Base-by-base conservation (phyloP, 768 basidiomycete species). In the Tylopilus rubrobrunneus region DNA sequence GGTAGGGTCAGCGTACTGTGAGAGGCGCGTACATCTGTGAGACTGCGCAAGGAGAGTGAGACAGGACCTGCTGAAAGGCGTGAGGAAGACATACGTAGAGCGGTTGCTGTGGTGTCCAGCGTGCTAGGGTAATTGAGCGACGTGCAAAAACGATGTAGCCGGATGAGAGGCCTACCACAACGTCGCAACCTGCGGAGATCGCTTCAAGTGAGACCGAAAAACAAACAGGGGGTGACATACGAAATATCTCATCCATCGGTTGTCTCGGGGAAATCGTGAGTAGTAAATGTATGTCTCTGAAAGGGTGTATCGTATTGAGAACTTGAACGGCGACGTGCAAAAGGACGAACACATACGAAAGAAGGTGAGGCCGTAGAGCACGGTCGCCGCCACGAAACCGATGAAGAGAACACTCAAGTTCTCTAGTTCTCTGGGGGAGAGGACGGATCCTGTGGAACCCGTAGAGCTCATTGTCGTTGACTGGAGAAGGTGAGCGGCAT, bases 361-460 rank as follows among this genome's bases (percentile, higher is more conserved):
- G 51, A 70, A 71, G 27, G 70, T 70, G 34, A 70, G 57, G 31
- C 69, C 70, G n/a, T 70, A 72, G 14, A 70, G 53, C 1, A 67
- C 53, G 2, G 60, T 63, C 6, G 69, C 52, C 7, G 53, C 51
- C 10, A 65, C 58, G 42, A 70, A 70, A 5, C 70, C 69, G 23
- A 63, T 5, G 45, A 69, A 70, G 36, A 70, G 48, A 19, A 58
- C 51, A 23, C 56, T 48, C 28, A 70, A 44, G 14, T 65, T 72
- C 52, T 68, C 63, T 8, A 57, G 17, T 52, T 66, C 69, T 27
- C 53, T 47, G 5, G 51, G 12, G 33, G 70, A 62, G 2, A 61
- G 55, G 19, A 29, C 9, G 14, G 42, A 11, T 31, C 29, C 29
- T 12, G 56, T 7, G 17, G 56, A 14, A 12, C 8, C 9, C 4